Evolutionary conservation across 345 rosid genomes (phyloP), one percentile per base, ranked within the genome.

Genomic region (Euphorbia lathyris): DNA sequence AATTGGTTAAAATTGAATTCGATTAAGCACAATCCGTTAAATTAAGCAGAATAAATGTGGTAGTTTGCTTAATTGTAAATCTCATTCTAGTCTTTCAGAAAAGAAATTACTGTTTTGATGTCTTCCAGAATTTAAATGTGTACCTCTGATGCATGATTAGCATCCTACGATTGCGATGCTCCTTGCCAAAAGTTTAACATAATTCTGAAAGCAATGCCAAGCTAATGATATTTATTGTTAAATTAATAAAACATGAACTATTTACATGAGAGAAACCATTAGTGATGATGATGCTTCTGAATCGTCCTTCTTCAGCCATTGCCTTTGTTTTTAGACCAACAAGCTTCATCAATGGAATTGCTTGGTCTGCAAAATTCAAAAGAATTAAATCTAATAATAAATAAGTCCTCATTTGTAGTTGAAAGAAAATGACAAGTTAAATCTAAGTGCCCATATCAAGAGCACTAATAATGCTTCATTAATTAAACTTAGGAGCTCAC

Each of bases 321-420:
- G 85, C 88, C 70, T 65, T 72, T 26, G 87, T 85, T 73, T 86
- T 83, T 66, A 86, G 53, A 4, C 90, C 91, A 69, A 89, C 90
- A 13, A 89, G 79, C 82, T 81, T 86, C 78, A 83, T 85, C 85
- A 86, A 79, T 52, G 87, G 89, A 76, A 78, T 71, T 69, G 87
- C 89, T 76, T 78, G 57, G 84, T 83, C 89, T 88, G 11, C 0
- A 63, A 55, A 64, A 8, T 50, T 48, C 25, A 70, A 20, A 69
- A 23, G 5, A 3, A 67, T 14, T 11, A 27, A 0, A 25, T 43
- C 14, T 22, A 11, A 1, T 60, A 4, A 34, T 14, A 9, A 58
- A 63, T 22, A n/a, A n/a, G n/a, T n/a, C n/a, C n/a, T n/a, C n/a
- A n/a, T n/a, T n/a, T n/a, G n/a, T n/a, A n/a, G n/a, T n/a, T n/a